A percentile compares a stretch with the other conserved stretches of the same genome.
Conservation (phyloP, 768 basidiomycete species). For the Tulasnella sp. region DNA sequence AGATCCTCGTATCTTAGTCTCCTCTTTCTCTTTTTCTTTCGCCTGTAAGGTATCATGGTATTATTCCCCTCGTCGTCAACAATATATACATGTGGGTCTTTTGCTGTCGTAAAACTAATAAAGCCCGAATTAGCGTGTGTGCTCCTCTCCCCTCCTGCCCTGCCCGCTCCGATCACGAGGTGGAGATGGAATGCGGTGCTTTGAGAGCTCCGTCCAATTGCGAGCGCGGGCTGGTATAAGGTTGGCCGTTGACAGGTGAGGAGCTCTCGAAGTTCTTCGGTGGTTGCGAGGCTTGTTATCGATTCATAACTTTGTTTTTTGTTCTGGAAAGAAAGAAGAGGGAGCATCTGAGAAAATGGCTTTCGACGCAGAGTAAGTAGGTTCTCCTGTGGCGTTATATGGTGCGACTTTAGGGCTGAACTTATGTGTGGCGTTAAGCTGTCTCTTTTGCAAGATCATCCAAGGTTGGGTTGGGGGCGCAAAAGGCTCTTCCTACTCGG, state of each 20-base stretch:
- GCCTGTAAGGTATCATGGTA: conserved; percentile 11
- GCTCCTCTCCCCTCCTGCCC: too few species aligned
- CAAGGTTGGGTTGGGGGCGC: conserved; percentile 52
- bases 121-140: neutral
- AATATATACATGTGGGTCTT: neutral
- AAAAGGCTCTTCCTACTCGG: too few species aligned
- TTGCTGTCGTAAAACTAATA: neutral
- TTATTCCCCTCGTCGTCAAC: neutral
- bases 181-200: neutral
- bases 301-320: neutral
- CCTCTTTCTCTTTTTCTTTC: neutral
- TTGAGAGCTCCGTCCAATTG: neutral
- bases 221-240: neutral
- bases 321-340: neutral
- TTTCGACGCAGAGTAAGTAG: neutral
- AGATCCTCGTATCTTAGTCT: conserved; percentile 2
- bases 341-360: neutral
- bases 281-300: neutral
- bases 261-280: neutral
- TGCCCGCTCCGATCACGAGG: too few species aligned
- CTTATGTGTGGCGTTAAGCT: conserved; percentile 34
- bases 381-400: neutral
- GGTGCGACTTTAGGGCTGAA: neutral
- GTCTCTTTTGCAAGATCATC: conserved; percentile 95
- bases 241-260: neutral